Evolutionary conservation across 345 rosid genomes (phyloP).

Genomic region (Luvunga scandens): DNA sequence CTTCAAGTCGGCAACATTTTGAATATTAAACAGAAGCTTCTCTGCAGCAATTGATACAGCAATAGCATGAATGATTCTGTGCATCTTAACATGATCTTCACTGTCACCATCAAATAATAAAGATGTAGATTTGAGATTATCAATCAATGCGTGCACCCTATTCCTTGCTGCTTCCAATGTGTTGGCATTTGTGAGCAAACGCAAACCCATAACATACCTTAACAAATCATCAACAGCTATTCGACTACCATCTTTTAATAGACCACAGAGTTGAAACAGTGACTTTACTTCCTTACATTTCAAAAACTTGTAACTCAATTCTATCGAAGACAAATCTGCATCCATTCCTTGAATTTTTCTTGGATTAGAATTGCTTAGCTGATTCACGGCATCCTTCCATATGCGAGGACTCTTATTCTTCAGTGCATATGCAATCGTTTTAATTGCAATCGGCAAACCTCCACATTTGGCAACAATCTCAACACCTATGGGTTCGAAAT

Average conservation of each 20-base stretch:
- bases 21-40: not conserved
- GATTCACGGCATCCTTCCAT: constrained; percentile 12
- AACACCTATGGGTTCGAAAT: not conserved
- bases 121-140: constrained; percentile 18
- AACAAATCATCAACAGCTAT: not conserved
- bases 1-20: not conserved
- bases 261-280: not conserved
- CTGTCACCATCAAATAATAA: constrained; percentile 10
- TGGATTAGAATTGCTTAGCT: not conserved
- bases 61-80: constrained; percentile 17
- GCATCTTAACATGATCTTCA: constrained; percentile 15
- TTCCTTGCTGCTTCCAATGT: constrained; percentile 7
- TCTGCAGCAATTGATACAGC: constrained; percentile 19
- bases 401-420: not conserved
- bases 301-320: constrained; percentile 1
- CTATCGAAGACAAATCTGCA: not conserved
- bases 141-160: not conserved
- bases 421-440: constrained; percentile 12
- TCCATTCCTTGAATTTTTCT: not conserved
- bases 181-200: constrained; percentile 3
- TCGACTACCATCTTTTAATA: not conserved
- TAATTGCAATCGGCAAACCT: constrained; percentile 20
- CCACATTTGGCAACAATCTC: constrained; percentile 7
- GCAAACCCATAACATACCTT: constrained; percentile 14
- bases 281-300: not conserved